Evolutionary conservation across 352 stramenopile genomes (phyloP).

Genomic region (Phytopythium montanum): DNA sequence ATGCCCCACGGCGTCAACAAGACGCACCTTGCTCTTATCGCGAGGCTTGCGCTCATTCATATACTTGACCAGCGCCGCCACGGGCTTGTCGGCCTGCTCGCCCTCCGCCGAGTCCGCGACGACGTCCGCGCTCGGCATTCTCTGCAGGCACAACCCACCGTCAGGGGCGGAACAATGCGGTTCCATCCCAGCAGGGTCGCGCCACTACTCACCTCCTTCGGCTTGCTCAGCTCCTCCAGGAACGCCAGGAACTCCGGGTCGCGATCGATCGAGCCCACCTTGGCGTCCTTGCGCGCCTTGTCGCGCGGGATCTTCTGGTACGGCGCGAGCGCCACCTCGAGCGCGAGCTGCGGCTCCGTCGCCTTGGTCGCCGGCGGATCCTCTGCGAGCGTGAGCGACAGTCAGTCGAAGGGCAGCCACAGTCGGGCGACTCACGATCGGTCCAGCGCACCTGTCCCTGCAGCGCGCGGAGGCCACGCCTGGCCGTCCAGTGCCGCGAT

Average conservation of each 20-base stretch:
- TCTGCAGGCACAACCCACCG: conserved; percentile 23
- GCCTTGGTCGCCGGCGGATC: not conserved
- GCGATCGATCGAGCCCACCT: conserved; percentile 65
- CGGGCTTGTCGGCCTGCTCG: conserved; percentile 55
- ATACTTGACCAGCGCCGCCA: conserved; percentile 78
- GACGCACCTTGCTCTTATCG: conserved; percentile 61
- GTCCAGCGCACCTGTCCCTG: not conserved
- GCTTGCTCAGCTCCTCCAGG: conserved; percentile 61
- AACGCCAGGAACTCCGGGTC: conserved; percentile 75
- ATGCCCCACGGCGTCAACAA: too few species aligned
- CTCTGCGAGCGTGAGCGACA: not conserved
- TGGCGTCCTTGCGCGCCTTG: conserved; percentile 77
- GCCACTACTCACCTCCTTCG: conserved; percentile 47
- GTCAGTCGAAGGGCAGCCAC: not conserved
- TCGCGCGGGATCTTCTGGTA: conserved; percentile 81
- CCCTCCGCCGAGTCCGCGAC: conserved; percentile 48
- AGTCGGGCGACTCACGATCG: not conserved
- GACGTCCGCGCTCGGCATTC: conserved; percentile 64
- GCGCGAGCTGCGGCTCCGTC: not conserved
- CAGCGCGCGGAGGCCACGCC: conserved; percentile 18
- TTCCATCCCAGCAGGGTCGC: too few species aligned
- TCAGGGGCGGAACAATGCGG: not conserved
- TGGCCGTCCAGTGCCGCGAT: conserved; percentile 54
- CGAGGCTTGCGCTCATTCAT: conserved; percentile 74
- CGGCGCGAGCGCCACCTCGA: conserved; percentile 72